These are phyloP conservation scores for Casaregolazyma suthepensis DNA, from an alignment of 1,139 yeast species.

Conservation along the genomic window DNA sequence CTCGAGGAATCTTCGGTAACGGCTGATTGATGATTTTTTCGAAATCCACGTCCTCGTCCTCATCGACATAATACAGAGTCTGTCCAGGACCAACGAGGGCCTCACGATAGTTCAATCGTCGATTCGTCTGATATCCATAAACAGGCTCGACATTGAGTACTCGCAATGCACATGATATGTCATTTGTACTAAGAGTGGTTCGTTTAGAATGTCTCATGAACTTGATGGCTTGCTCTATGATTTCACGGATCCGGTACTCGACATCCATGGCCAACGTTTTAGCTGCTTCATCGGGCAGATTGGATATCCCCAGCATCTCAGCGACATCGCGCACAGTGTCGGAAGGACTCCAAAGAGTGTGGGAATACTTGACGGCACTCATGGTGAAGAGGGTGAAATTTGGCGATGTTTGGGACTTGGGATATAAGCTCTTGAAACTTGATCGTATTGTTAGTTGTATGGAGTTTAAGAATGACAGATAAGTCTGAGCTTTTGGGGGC, in stretches of 20 bases:
- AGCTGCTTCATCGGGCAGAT: slow-evolving; percentile 85
- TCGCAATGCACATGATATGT: slow-evolving; percentile 72
- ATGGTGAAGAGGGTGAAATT: neutral
- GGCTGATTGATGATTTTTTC: slow-evolving; percentile 93
- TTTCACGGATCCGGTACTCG: slow-evolving; percentile 93
- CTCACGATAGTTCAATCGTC: slow-evolving; percentile 65
- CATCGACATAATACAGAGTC: slow-evolving; percentile 84
- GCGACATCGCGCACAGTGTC: slow-evolving; percentile 97
- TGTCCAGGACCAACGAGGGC: slow-evolving; percentile 92
- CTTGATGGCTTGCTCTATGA: slow-evolving; percentile 89
- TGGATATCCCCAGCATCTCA: slow-evolving; percentile 74
- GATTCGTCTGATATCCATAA: slow-evolving; percentile 41
- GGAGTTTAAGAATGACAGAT: slow-evolving; percentile 1
- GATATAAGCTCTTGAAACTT: neutral
- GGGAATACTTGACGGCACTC: slow-evolving; percentile 52
- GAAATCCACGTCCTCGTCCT: slow-evolving; percentile 85
- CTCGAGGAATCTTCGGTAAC: slow-evolving; percentile 89
- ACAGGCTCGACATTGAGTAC: slow-evolving; percentile 76
- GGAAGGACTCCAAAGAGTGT: slow-evolving; percentile 94
- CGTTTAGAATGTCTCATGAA: slow-evolving; percentile 94
- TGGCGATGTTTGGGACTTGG: neutral
- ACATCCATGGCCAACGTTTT: slow-evolving; percentile 97
- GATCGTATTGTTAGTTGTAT: neutral
- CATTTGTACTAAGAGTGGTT: slow-evolving; percentile 72
- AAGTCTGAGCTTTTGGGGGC: slow-evolving; percentile 1